These are phyloP conservation scores for Apiotrichum montevideense DNA, from an alignment of 1,284 basidiomycete species.

Conservation along the genomic window DNA sequence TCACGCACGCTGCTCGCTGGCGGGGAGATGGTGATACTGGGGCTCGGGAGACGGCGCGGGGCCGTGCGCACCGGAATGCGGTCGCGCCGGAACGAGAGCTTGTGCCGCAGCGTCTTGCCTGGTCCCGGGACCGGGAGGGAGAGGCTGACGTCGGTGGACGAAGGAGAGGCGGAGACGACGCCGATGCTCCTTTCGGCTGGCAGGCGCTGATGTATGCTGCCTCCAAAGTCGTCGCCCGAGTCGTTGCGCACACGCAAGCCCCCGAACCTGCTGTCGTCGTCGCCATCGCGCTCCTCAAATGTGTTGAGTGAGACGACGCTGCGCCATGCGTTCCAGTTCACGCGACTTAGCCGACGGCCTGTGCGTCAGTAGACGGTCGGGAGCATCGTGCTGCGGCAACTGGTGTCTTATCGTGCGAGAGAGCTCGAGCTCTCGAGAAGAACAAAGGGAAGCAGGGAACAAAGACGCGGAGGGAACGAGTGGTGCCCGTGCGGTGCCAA, in stretches of 20 bases:
- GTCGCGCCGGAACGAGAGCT: neutral
- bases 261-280: too few species aligned
- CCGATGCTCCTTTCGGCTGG: neutral
- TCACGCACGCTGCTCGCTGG: neutral
- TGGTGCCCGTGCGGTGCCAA: too few species aligned
- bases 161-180: neutral
- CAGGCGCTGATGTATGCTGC: neutral
- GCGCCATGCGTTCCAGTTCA: neutral
- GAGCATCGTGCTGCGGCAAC: too few species aligned
- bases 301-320: slow-evolving; percentile 2
- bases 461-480: too few species aligned
- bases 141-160: neutral
- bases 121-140: neutral
- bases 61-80: neutral
- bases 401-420: too few species aligned
- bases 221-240: too few species aligned
- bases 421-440: too few species aligned
- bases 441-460: too few species aligned
- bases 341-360: neutral
- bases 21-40: neutral
- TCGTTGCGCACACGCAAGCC: too few species aligned
- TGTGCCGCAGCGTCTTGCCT: neutral
- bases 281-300: neutral
- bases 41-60: neutral
- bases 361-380: neutral